These are phyloP conservation scores for Yamadazyma kitorensis DNA, from an alignment of 805 yeast species.

Conservation along the genomic window DNA sequence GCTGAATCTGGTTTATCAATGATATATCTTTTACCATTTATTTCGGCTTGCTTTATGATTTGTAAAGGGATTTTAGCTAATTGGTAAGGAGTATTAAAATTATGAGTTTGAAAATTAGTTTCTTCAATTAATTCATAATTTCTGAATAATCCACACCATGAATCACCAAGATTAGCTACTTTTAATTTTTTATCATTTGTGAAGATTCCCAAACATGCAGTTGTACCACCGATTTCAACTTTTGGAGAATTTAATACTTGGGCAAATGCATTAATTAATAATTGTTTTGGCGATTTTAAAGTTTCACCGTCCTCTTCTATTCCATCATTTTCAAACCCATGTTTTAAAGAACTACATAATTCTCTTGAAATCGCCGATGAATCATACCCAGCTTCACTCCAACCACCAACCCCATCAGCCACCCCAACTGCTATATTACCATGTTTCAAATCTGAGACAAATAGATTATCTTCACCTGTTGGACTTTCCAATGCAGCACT, in stretches of 20 bases:
- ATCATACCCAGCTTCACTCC: slow-evolving; percentile 90
- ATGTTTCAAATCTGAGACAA: slow-evolving; percentile 41
- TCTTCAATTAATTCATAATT: slow-evolving; percentile 56
- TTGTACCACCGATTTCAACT: slow-evolving; percentile 89
- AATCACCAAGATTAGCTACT: slow-evolving; percentile 88
- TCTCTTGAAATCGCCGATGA: slow-evolving; percentile 85
- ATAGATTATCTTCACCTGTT: slow-evolving; percentile 76
- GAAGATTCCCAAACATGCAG: slow-evolving; percentile 81
- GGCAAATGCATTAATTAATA: slow-evolving; percentile 57
- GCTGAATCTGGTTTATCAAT: slow-evolving; percentile 69
- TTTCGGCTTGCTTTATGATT: slow-evolving; percentile 50
- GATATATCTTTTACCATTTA: slow-evolving; percentile 60
- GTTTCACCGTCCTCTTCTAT: slow-evolving; percentile 12
- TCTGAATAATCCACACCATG: slow-evolving; percentile 89
- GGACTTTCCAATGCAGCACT: slow-evolving; percentile 44
- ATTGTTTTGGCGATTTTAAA: slow-evolving; percentile 35
- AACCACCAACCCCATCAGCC: slow-evolving; percentile 97
- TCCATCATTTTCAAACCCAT: slow-evolving; percentile 22
- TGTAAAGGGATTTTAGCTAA: slow-evolving; percentile 76
- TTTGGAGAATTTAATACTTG: slow-evolving; percentile 50
- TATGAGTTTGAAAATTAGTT: slow-evolving; percentile 78
- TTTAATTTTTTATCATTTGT: slow-evolving; percentile 53
- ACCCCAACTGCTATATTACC: slow-evolving; percentile 65
- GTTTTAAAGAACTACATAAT: slow-evolving; percentile 57
- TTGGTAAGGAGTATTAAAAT: slow-evolving; percentile 90